These are phyloP conservation scores for Gynandropsis gynandra DNA, from an alignment of 345 rosid genomes.

Conservation along the genomic window DNA sequence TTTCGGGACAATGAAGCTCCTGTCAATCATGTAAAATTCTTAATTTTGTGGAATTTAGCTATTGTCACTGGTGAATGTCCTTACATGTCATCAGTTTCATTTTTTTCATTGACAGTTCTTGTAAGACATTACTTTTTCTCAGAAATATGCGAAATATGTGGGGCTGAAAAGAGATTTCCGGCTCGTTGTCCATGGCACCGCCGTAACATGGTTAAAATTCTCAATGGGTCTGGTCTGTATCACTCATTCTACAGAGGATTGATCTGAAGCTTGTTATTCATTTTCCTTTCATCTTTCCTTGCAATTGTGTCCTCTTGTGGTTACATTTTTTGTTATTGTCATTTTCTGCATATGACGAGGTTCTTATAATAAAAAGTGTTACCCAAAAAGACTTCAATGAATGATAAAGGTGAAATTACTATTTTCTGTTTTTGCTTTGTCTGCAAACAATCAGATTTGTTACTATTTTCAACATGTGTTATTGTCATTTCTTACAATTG, in stretches of 20 bases:
- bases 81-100: neutral
- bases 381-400: slow-evolving; percentile 80
- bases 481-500: slow-evolving; percentile 7
- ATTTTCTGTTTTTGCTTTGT: neutral
- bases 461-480: slow-evolving; percentile 1
- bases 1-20: slow-evolving; percentile 96
- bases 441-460: neutral
- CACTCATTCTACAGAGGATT: slow-evolving; percentile 9
- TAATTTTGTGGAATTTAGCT: neutral
- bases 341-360: slow-evolving; percentile 69
- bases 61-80: neutral
- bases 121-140: slow-evolving; percentile 18
- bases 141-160: slow-evolving; percentile 87
- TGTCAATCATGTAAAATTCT: slow-evolving; percentile 55
- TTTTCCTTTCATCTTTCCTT: slow-evolving; percentile 8
- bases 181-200: slow-evolving; percentile 92
- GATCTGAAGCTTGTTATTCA: slow-evolving; percentile 6
- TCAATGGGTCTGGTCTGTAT: slow-evolving; percentile 66
- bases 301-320: slow-evolving; percentile 3
- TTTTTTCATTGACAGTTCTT: slow-evolving; percentile 16
- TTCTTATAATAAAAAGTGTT: slow-evolving; percentile 89
- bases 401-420: slow-evolving; percentile 74
- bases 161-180: slow-evolving; percentile 94
- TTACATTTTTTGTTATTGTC: slow-evolving; percentile 20
- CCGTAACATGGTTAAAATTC: slow-evolving; percentile 87